These are phyloP conservation scores for Exophiala spinifera DNA, from an alignment of 2,329 filamentous ascomycete species.

Conservation along the genomic window DNA sequence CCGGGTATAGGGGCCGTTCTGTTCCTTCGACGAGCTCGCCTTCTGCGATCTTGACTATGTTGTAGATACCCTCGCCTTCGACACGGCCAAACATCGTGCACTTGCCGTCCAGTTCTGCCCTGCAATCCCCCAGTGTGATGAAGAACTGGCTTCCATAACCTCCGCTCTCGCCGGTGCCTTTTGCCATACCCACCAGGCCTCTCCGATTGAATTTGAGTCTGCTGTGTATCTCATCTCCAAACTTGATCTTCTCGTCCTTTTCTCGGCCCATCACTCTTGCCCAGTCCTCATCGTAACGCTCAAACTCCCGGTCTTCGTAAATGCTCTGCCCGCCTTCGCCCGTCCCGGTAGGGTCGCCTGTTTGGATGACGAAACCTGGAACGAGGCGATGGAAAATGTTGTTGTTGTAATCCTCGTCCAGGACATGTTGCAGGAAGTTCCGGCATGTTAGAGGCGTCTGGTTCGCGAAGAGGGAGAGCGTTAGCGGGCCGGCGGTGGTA, in stretches of 20 bases:
- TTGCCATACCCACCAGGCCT: constrained; percentile 93
- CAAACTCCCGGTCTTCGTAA: constrained; percentile 66
- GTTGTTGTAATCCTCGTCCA: constrained; percentile 92
- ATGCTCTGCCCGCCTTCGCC: constrained; percentile 76
- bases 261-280: constrained; percentile 49
- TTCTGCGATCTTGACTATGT: constrained; percentile 89
- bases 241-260: constrained; percentile 59
- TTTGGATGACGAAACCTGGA: constrained; percentile 88
- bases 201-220: constrained; percentile 88
- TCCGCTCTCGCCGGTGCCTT: constrained; percentile 53
- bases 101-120: constrained; percentile 79
- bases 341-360: constrained; percentile 89
- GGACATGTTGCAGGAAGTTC: constrained; percentile 91
- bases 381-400: constrained; percentile 93
- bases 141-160: constrained; percentile 98
- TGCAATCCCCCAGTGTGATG: constrained; percentile 75
- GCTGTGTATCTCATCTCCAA: constrained; percentile 88
- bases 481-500: constrained; percentile 84
- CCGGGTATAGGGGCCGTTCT: constrained; percentile 81
- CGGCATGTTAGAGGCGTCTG: constrained; percentile 87
- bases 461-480: constrained; percentile 90
- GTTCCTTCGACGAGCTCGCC: constrained; percentile 73
- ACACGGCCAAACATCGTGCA: constrained; percentile 94
- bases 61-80: constrained; percentile 93
- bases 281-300: constrained; percentile 51